Evolutionary conservation across 495 filamentous ascomycete species (phyloP), one percentile per base, ranked within the genome.

Genomic region (Aspergillus steynii): DNA sequence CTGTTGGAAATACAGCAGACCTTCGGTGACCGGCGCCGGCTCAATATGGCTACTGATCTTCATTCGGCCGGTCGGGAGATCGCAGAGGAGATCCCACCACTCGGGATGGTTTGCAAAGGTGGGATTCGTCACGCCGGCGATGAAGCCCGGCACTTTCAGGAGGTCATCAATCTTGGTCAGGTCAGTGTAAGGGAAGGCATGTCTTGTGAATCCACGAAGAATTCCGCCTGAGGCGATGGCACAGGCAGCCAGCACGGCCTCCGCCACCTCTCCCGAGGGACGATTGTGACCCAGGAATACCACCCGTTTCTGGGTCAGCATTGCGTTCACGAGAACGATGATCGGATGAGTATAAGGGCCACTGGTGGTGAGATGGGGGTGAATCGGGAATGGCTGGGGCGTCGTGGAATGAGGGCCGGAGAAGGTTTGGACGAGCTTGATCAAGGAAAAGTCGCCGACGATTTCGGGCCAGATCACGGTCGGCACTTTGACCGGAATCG

Each of bases 51-150:
- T 87, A 66, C 89, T 96, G 68, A 99, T 97, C 73, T 94, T 96
- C 79, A 99, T 96, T 15, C 92, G 85, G 31, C 95, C 95, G 2
- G 88, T 93, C 3, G 92, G 89, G 31, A 99, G 80, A 71, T 99
- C 95, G 71, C 95, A 99, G 15, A 99, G 82, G 7, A 99, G 73
- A 74, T 99, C 95, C 95, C 95, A 99, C 95, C 95, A 99, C 67
- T 96, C 93, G 0, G 89, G 90, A 66, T 97, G 94, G 65, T 93
- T 86, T 61, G 93, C 92, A 72, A 99, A 98, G 0, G 90, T 92
- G 8, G 93, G 95, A 74, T 99, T 99, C 2, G 95, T 99, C 20
- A 99, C 95, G 60, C 95, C 95, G 25, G 95, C 95, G 68, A 99
- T 96, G 71, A 99, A 99, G 7, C 95, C 95, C 25, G 96, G 93